Evolutionary conservation across 306 rosid genomes (phyloP), one percentile per base, ranked within the genome.

Genomic region (Rubus idaeus): DNA sequence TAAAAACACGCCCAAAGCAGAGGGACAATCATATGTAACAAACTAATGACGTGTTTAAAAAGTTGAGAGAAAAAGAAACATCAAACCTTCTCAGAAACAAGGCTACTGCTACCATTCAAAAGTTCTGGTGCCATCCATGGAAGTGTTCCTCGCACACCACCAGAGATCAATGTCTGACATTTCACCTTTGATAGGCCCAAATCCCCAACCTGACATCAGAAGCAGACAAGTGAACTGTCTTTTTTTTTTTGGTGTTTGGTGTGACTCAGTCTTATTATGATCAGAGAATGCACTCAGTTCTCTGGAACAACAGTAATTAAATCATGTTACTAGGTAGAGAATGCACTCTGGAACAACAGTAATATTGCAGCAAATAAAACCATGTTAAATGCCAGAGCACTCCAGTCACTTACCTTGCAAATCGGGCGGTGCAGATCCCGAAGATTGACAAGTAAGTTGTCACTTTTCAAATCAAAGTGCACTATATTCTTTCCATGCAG

Each of bases 111-210:
- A 76, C 98, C 98, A 61, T 91, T 94, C 86, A 94, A 80, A 74
- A 93, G 89, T 78, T 93, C 98, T 3, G 97, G 96, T 45, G 98
- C 98, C 97, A 93, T 93, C 98, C 98, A 90, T 0, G 97, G 98
- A 61, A 93, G 91, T 53, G 97, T 91, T 83, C 97, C 96, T 68
- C 98, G 89, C 83, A 94, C 98, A 73, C 98, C 97, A 8, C 96
- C 98, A 2, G 97, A 91, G 80, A 90, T 90, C 82, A 87, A 77
- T 20, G 98, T 91, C 84, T 90, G 91, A 77, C 97, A 84, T 87
- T 93, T 93, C 86, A 86, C 98, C 87, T 91, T 94, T 50, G 98
- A 94, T 77, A 91, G 91, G 75, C 98, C 97, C 92, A 90, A 86
- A 80, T 94, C 98, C 70, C 96, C 97, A 74, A 94, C 97, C 96